Evolutionary conservation across 106 monocot species (phyloP).

Genomic region (Platanthera zijinensis): DNA sequence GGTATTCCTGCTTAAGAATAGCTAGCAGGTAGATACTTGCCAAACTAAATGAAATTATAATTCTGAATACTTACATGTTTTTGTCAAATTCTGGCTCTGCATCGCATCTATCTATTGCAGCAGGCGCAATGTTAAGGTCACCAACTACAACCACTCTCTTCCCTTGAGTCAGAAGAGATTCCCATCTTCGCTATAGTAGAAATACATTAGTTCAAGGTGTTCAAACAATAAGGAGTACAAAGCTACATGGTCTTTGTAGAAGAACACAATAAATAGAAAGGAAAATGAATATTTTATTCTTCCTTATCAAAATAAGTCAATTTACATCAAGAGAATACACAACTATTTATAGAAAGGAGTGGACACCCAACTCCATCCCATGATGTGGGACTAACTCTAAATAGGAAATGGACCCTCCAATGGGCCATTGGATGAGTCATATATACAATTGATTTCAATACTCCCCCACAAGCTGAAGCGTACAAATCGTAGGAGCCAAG

Average conservation of each 20-base stretch:
- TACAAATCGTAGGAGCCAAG: too few relatives aligned
- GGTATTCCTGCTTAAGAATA: neutral
- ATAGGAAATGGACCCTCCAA: too few relatives aligned
- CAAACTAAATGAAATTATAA: neutral
- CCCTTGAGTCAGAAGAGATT: conserved; percentile 52
- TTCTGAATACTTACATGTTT: conserved; percentile 46
- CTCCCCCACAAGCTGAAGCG: too few relatives aligned
- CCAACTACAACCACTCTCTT: conserved; percentile 87
- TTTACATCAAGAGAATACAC: too few relatives aligned
- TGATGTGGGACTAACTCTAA: too few relatives aligned
- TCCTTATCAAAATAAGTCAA: too few relatives aligned
- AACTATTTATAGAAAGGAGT: too few relatives aligned
- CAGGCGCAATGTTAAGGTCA: conserved; percentile 95
- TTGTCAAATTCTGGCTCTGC: conserved; percentile 79
- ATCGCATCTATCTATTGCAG: conserved; percentile 84
- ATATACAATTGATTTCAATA: too few relatives aligned
- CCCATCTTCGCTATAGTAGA: conserved; percentile 84
- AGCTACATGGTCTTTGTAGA: neutral
- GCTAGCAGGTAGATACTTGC: neutral
- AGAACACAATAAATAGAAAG: neutral
- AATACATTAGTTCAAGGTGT: neutral
- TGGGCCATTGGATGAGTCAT: too few relatives aligned
- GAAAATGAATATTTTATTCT: too few relatives aligned
- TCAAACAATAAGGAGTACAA: neutral
- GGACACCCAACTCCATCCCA: too few relatives aligned